Evolutionary conservation across 768 basidiomycete genomes (phyloP), one percentile per base, ranked within the genome.

Genomic region (Amanita fuliginea): DNA sequence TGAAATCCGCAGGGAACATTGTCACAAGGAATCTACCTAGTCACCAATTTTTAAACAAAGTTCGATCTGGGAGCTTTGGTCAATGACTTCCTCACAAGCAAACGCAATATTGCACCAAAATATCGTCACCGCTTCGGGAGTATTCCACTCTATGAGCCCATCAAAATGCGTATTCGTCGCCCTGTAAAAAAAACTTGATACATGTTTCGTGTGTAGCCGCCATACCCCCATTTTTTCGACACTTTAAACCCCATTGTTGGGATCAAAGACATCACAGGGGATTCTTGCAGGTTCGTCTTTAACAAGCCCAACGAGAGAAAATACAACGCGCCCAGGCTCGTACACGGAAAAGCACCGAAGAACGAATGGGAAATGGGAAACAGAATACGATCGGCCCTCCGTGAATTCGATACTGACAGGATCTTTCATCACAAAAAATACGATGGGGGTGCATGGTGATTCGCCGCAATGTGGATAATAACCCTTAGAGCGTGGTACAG

Each of bases 71-170:
- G 13, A 32, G 32, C 32, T n/a, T n/a, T n/a, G n/a, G n/a, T 21
- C 43, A 33, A 9, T 37, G 22, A 42, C 28, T 7, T 39, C 14
- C 11, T 45, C 8, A 4, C 22, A 24, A 3, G 22, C 22, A 24
- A 24, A 5, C 22, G 5, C 22, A 16, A 11, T n/a, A n/a, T 69
- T 78, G 21, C 36, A 82, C 86, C 89, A 94, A 62, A 90, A 80
- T 71, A 95, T 94, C 87, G 94, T 87, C 54, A 88, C 86, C 19
- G 86, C 79, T 56, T 82, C 80, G 7, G 87, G 88, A 0, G 70
- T 63, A 47, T 60, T 67, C 83, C 83, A 86, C 62, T 83, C 78
- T 14, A 80, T 90, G 28, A 94, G 69, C 2, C 81, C 89, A 43
- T 70, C 67, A n/a, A 96, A 76, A 62, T 95, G 77, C 59, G 75